Evolutionary conservation across 805 yeast genomes (phyloP).

Genomic region (Candida wancherniae): DNA sequence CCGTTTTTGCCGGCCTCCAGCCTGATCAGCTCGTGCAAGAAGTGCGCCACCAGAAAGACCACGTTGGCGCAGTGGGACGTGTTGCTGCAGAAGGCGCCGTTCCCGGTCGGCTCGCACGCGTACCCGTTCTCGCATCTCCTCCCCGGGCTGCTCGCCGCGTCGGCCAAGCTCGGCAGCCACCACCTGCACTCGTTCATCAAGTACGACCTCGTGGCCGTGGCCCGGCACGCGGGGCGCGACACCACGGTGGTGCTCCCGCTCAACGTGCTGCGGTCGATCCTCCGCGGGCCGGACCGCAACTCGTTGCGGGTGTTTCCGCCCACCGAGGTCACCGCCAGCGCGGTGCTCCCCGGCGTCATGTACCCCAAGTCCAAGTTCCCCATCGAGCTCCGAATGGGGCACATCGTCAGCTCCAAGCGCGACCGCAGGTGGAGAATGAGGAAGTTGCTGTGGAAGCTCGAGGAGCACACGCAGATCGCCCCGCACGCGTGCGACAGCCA

Average conservation of each 20-base stretch:
- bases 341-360: conserved; percentile 81
- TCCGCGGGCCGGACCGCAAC: conserved; percentile 78
- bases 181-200: conserved; percentile 48
- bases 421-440: conserved; percentile 88
- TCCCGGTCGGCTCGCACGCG: conserved; percentile 68
- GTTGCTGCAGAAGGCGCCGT: conserved; percentile 51
- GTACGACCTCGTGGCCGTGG: conserved; percentile 71
- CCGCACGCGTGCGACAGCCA: conserved; percentile 58
- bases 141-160: conserved; percentile 85
- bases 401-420: conserved; percentile 47
- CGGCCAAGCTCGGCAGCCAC: conserved; percentile 57
- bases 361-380: conserved; percentile 86
- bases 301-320: conserved; percentile 94
- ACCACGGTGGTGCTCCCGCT: conserved; percentile 53
- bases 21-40: conserved; percentile 47
- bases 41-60: conserved; percentile 51
- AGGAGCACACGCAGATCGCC: conserved; percentile 68
- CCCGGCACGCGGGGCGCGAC: conserved; percentile 26
- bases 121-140: conserved; percentile 88
- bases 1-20: conserved; percentile 60
- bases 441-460: conserved; percentile 81
- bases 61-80: conserved; percentile 89
- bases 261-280: conserved; percentile 68
- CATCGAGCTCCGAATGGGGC: conserved; percentile 76
- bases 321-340: conserved; percentile 81